Evolutionary conservation across 768 basidiomycete species (phyloP), one percentile per base, ranked within the genome.

Genomic region (Mycena rebaudengoi): DNA sequence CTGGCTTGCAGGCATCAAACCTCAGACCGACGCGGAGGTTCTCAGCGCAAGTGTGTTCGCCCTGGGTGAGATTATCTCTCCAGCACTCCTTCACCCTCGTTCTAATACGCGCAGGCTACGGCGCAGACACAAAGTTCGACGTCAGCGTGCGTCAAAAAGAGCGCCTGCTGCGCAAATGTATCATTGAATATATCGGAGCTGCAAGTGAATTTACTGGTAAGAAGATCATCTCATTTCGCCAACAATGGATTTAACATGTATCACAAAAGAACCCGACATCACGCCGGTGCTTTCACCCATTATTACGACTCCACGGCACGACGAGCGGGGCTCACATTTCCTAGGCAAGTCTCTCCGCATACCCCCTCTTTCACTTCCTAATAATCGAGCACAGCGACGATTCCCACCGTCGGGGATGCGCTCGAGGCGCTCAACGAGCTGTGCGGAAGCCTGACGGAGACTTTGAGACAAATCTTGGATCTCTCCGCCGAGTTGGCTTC

Each of bases 381-480:
- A 5, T 54, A 18, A 5, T 7, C 32, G 20, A 25, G 54, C 60
- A 10, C 64, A 92, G 93, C 89, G 1, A 90, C 90, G 8, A 84
- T 91, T 18, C 93, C 93, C 11, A 91, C 89, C 0, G 79, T 95
- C 4, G 90, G 91, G 4, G 90, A 94, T 69, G 85, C 88, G 3
- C 82, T 94, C 23, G 86, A 89, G 51, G 86, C 90, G 0, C 77
- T 94, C 43, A 84, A 86, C 35, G 81, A 84, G 43, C 81, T 94
- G 3, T 85, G 86, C 54, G 81, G 79, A 8, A 88, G 91, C 64
- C 84, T 96, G 3, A 73, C 83, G 0, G 81, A 81, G 29, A 86
- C 82, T 1, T 73, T 94, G 60, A 87, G 88, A 62, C 88, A 91
- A 63, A 89, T 93, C 29, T 76, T 82, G 4, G 88, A 88, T 68